Conservation (phyloP, 140 eudicot genomes). For the Flaveria floridana region DNA sequence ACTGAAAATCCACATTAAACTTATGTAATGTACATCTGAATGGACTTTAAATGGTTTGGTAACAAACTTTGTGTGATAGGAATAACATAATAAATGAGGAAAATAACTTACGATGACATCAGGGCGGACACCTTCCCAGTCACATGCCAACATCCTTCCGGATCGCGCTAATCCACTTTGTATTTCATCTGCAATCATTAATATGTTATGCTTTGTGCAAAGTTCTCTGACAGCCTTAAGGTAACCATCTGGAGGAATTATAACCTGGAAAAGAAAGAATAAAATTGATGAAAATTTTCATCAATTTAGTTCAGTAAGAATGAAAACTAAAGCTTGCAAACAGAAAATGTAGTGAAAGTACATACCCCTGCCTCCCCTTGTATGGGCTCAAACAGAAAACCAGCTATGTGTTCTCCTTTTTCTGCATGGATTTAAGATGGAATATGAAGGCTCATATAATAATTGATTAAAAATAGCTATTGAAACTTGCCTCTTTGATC, state of each 20-base stretch:
- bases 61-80: no score
- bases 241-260: conserved; percentile 92
- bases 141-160: conserved; percentile 94
- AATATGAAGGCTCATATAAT: not conserved
- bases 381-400: conserved; percentile 91
- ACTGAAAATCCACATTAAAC: not conserved
- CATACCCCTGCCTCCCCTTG: conserved; percentile 99
- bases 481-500: not conserved
- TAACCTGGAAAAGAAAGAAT: conserved; percentile 54
- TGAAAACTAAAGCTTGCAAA: not conserved
- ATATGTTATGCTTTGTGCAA: conserved; percentile 70
- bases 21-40: not conserved
- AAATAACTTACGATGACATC: conserved; percentile 72
- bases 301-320: not conserved
- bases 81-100: not conserved
- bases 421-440: conserved; percentile 44
- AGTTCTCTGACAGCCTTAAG: conserved; percentile 85
- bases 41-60: not conserved
- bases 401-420: conserved; percentile 87
- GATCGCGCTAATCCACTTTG: conserved; percentile 97
- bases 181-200: conserved; percentile 98
- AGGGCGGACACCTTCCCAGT: conserved; percentile 95
- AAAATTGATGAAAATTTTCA: not conserved
- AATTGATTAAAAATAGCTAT: not conserved
- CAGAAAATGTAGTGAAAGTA: not conserved